Evolutionary conservation across 1,139 yeast genomes (phyloP).

Genomic region (Taiozyma sp.): DNA sequence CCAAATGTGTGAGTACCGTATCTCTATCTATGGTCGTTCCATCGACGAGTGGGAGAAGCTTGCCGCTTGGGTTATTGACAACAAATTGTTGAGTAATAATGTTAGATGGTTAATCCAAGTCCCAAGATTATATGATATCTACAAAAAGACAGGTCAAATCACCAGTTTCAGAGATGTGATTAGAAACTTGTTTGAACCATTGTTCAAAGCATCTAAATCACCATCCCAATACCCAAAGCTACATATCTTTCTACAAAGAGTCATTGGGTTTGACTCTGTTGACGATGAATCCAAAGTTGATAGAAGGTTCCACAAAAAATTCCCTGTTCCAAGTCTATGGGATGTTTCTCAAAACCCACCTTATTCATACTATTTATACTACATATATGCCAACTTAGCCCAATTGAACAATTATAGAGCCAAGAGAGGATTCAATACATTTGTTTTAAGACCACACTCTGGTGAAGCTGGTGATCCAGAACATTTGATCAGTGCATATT

Average conservation of each 20-base stretch:
- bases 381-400: conserved; percentile 79
- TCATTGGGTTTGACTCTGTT: conserved; percentile 96
- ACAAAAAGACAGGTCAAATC: conserved; percentile 73
- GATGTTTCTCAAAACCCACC: conserved; percentile 80
- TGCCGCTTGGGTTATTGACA: conserved; percentile 93
- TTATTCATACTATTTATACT: conserved; percentile 92
- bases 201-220: conserved; percentile 83
- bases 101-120: conserved; percentile 97
- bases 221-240: conserved; percentile 88
- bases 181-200: conserved; percentile 78
- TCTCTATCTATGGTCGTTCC: conserved; percentile 89
- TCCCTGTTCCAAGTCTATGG: conserved; percentile 85
- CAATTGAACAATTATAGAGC: conserved; percentile 81
- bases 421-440: conserved; percentile 73
- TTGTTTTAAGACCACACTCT: conserved; percentile 93
- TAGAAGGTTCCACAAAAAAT: conserved; percentile 72
- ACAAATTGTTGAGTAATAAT: conserved; percentile 86
- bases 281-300: conserved; percentile 97
- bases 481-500: conserved; percentile 85
- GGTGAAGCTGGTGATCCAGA: conserved; percentile 99
- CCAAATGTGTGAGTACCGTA: conserved; percentile 95
- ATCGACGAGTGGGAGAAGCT: conserved; percentile 92
- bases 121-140: conserved; percentile 88
- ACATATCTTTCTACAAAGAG: conserved; percentile 83
- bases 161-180: conserved; percentile 71